Percentiles rank a stretch among this genome's conserved stretches.
phyloP scores from a whole-genome alignment of 2,329 filamentous ascomycete species.

The Pseudocercospora vitis region DNA sequence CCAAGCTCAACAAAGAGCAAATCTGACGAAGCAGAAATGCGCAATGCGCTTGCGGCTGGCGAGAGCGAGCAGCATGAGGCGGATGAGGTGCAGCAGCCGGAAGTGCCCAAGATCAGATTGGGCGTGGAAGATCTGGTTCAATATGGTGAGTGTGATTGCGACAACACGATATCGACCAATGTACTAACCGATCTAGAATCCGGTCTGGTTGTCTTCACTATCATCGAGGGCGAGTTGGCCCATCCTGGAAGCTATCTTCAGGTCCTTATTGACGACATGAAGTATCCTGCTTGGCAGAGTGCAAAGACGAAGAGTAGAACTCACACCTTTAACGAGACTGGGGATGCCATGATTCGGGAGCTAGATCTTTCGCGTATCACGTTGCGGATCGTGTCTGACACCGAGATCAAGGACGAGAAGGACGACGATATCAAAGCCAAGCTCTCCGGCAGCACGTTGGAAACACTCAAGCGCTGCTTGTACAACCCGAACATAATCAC shows the following conservation, averaged over 20 bases:
- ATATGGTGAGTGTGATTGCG: slow-evolving; percentile 60
- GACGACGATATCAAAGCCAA: slow-evolving; percentile 77
- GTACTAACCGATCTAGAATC: slow-evolving; percentile 75
- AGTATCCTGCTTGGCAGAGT: slow-evolving; percentile 84
- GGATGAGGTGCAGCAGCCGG: slow-evolving; percentile 47
- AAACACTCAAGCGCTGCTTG: slow-evolving; percentile 76
- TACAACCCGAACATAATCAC: slow-evolving; percentile 86
- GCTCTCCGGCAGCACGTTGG: slow-evolving; percentile 78
- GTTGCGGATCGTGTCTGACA: slow-evolving; percentile 78
- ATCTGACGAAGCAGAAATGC: slow-evolving; percentile 42
- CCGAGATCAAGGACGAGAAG: slow-evolving; percentile 67
- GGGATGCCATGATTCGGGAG: slow-evolving; percentile 93
- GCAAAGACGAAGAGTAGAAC: slow-evolving; percentile 68
- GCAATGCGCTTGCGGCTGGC: slow-evolving; percentile 49
- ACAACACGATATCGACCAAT: no score
- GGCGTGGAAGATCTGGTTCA: slow-evolving; percentile 76
- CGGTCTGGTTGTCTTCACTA: slow-evolving; percentile 89
- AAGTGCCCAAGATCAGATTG: slow-evolving; percentile 74
- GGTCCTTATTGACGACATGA: slow-evolving; percentile 90
- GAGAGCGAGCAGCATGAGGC: slow-evolving; percentile 50
- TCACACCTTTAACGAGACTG: slow-evolving; percentile 82
- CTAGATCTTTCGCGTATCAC: slow-evolving; percentile 95
- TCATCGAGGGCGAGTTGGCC: slow-evolving; percentile 84
- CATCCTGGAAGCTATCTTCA: slow-evolving; percentile 76
- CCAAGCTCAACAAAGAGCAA: slow-evolving; percentile 33